These are phyloP conservation scores for Cladosporium phlei DNA, from an alignment of 2,329 filamentous ascomycete genomes.

Conservation along the genomic window DNA sequence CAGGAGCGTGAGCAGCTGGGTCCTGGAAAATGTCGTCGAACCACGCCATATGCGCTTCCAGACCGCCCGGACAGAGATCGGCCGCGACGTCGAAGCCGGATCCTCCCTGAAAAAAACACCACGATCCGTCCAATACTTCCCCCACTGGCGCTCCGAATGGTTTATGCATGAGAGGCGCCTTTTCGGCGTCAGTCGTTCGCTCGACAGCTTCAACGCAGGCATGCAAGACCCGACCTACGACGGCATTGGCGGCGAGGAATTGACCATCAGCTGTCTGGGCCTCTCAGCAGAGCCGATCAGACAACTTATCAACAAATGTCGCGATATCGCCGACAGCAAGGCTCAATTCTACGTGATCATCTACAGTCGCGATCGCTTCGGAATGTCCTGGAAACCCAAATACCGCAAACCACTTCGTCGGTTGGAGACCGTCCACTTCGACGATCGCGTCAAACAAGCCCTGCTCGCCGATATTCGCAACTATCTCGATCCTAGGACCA, in stretches of 20 bases:
- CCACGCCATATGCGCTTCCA: slow-evolving; percentile 20
- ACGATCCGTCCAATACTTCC: slow-evolving; percentile 21
- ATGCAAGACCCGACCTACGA: slow-evolving; percentile 22
- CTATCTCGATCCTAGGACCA: slow-evolving; percentile 64
- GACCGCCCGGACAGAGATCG: slow-evolving; percentile 21
- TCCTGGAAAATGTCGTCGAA: slow-evolving; percentile 22
- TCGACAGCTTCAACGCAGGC: slow-evolving; percentile 19
- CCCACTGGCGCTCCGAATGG: slow-evolving; percentile 22
- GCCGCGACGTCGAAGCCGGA: slow-evolving; percentile 19
- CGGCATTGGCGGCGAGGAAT: slow-evolving; percentile 23
- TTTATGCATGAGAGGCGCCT: slow-evolving; percentile 19
- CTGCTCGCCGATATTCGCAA: slow-evolving; percentile 68
- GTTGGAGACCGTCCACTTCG: slow-evolving; percentile 68
- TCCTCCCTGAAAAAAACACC: slow-evolving; percentile 22
- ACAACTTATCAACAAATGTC: slow-evolving; percentile 37
- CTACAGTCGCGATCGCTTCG: slow-evolving; percentile 37
- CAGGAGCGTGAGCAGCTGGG: slow-evolving; percentile 23
- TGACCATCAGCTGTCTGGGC: slow-evolving; percentile 40
- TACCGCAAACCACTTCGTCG: slow-evolving; percentile 55
- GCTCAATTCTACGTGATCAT: slow-evolving; percentile 37
- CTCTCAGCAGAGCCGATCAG: slow-evolving; percentile 44
- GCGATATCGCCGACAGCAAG: slow-evolving; percentile 36
- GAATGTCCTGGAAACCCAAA: slow-evolving; percentile 29
- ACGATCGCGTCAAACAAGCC: slow-evolving; percentile 57
- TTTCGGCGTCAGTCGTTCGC: slow-evolving; percentile 17